A percentile compares a stretch with the other conserved stretches of the same genome.
Evolutionary conservation across 768 basidiomycete genomes (phyloP).

Genomic region (Chiua virens): DNA sequence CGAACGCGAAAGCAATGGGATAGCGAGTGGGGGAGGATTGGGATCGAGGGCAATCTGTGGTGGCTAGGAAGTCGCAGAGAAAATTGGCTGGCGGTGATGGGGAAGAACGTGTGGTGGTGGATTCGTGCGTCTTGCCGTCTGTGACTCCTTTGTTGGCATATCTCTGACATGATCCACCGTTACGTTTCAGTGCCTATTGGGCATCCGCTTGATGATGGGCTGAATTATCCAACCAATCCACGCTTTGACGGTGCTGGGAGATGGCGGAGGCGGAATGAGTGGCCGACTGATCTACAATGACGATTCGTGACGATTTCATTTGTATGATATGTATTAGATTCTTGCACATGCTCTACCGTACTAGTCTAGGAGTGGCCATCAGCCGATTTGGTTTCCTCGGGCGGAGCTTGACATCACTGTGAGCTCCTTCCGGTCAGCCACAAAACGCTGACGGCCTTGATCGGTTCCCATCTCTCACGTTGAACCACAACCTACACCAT

Average conservation of each 20-base stretch:
- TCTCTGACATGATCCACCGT: background rate
- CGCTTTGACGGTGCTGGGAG: slow-evolving; percentile 70
- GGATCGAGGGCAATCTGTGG: slow-evolving; percentile 85
- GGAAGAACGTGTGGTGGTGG: slow-evolving; percentile 66
- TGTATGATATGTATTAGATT: background rate
- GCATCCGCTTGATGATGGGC: slow-evolving; percentile 54
- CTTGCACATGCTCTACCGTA: no score
- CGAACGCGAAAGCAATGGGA: slow-evolving; percentile 58
- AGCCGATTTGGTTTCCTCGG: background rate
- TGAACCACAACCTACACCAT: slow-evolving; percentile 5
- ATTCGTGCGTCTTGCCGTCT: slow-evolving; percentile 56
- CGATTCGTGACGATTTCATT: background rate
- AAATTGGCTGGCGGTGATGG: slow-evolving; percentile 88
- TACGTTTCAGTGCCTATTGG: slow-evolving; percentile 47
- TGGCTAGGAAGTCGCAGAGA: slow-evolving; percentile 61
- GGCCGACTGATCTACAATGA: slow-evolving; percentile 68
- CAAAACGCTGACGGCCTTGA: no score
- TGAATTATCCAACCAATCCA: slow-evolving; percentile 66
- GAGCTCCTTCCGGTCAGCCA: no score
- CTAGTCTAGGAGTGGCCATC: no score
- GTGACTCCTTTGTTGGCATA: background rate
- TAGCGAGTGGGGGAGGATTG: slow-evolving; percentile 75
- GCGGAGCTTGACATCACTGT: slow-evolving; percentile 17
- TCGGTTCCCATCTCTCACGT: background rate
- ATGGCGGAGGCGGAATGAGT: slow-evolving; percentile 64